These are phyloP conservation scores for Dorcoceras hygrometricum DNA, from an alignment of 257 asterid genomes.

Conservation along the genomic window DNA sequence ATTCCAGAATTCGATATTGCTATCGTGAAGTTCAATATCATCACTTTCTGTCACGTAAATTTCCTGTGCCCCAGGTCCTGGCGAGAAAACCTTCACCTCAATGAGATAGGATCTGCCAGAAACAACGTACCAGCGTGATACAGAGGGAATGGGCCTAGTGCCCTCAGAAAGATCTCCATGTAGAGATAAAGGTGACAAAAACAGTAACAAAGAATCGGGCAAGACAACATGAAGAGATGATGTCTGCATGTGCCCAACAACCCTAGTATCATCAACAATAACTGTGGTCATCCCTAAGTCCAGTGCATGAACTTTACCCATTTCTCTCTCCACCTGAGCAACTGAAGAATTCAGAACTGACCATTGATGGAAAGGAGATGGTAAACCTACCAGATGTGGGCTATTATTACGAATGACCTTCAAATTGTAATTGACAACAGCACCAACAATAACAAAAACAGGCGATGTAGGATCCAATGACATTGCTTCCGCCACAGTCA, in stretches of 20 bases:
- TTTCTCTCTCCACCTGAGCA: constrained; percentile 58
- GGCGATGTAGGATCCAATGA: constrained; percentile 91
- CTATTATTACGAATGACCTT: constrained; percentile 67
- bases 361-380: constrained; percentile 82
- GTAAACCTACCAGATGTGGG: constrained; percentile 65
- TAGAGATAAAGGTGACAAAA: constrained; percentile 53
- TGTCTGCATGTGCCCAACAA: constrained; percentile 70
- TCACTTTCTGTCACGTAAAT: constrained; percentile 71
- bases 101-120: constrained; percentile 67
- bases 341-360: constrained; percentile 69
- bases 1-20: constrained; percentile 59
- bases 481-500: constrained; percentile 97
- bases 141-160: constrained; percentile 46
- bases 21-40: constrained; percentile 54
- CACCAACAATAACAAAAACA: constrained; percentile 75
- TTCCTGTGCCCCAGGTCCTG: constrained; percentile 61
- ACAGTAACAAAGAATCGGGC: constrained; percentile 66
- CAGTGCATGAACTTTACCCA: constrained; percentile 60
- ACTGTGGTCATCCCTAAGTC: constrained; percentile 65
- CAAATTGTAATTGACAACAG: constrained; percentile 59
- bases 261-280: constrained; percentile 82
- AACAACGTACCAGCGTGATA: constrained; percentile 77
- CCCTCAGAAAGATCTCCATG: constrained; percentile 53
- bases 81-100: constrained; percentile 63
- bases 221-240: constrained; percentile 82